Base-by-base conservation (phyloP, 2,329 filamentous ascomycete genomes). In the Zymoseptoria brevis region DNA sequence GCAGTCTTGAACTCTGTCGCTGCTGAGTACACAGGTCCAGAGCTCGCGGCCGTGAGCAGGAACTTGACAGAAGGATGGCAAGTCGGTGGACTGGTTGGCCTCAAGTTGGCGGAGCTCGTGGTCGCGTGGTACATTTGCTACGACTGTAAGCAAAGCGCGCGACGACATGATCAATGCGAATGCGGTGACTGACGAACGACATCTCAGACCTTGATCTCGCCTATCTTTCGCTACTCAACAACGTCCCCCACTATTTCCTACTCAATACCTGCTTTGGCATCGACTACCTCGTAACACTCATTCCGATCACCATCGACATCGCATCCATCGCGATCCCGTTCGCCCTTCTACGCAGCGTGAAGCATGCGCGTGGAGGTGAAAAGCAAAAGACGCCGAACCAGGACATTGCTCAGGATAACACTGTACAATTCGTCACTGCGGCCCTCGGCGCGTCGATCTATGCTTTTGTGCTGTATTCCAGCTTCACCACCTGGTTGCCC, bases 211-310 rank as follows among this genome's bases (percentile, higher is more conserved):
- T 75, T 59, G 78, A 80, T 65, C 72, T 79, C 57, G 68, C 72
- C 53, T 72, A 73, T 19, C 73, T 80, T 50, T 73, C 75, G 4
- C 66, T 90, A 61, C 78, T 96, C 50, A 86, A 87, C 57, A 86
- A 90, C 74, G 83, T 87, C 19, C 93, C 92, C 50, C 83, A 84
- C 67, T 83, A 88, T 62, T 89, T 88, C 70, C 84, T 96, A 50
- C 79, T 96, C 26, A 80, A 80, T 29, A 85, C 85, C 56, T 96
- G 95, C 77, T 96, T 95, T 80, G 75, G 79, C 41, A 80, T 95
- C 65, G 81, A 82, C 24, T 77, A 82, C 24, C 73, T 77, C 56
- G 87, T 87, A 0, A 80, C 86, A 19, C 68, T 85, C 29, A 76
- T 82, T 48, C 84, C 84, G 41, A 80, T 90, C 55, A 72, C 76